Conservation (phyloP, 768 basidiomycete species). For the Gymnopilus dilepis region DNA sequence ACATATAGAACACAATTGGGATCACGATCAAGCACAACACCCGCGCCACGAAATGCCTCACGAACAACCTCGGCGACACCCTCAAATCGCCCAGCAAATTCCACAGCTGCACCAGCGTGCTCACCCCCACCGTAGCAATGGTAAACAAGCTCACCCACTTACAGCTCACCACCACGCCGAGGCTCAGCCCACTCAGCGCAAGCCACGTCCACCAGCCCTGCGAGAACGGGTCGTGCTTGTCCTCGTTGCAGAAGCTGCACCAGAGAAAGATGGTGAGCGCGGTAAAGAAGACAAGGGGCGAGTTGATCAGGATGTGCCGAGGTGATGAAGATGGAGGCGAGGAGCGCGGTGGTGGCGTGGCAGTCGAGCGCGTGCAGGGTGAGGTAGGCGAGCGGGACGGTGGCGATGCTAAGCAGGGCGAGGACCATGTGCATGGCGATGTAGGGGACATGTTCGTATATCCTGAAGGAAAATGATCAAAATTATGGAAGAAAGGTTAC, state of each 20-base stretch:
- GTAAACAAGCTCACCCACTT: constrained; percentile 99
- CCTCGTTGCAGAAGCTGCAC: constrained; percentile 90
- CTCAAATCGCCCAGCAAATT: constrained; percentile 84
- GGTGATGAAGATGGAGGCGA: constrained; percentile 89
- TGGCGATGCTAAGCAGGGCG: constrained; percentile 84
- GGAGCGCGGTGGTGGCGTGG: constrained; percentile 88
- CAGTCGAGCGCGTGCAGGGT: constrained; percentile 94
- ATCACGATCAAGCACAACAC: constrained; percentile 89
- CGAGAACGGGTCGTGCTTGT: constrained; percentile 84
- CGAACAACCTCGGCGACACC: constrained; percentile 75
- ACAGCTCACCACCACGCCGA: constrained; percentile 92
- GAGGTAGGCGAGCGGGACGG: constrained; percentile 90
- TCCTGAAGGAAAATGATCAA: constrained; percentile 46
- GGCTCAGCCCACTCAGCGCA: constrained; percentile 80
- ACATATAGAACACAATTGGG: constrained; percentile 91
- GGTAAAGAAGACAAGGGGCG: constrained; percentile 98
- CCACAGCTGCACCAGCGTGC: constrained; percentile 90
- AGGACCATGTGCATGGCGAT: constrained; percentile 98
- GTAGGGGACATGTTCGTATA: constrained; percentile 89
- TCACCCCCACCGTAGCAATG: constrained; percentile 89
- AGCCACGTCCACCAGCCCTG: constrained; percentile 94
- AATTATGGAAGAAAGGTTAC: not conserved
- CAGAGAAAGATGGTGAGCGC: constrained; percentile 87
- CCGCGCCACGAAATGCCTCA: constrained; percentile 86
- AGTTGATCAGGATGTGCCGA: constrained; percentile 98